Base-by-base conservation (phyloP, 2,329 filamentous ascomycete genomes). In the Penicillium sp. region DNA sequence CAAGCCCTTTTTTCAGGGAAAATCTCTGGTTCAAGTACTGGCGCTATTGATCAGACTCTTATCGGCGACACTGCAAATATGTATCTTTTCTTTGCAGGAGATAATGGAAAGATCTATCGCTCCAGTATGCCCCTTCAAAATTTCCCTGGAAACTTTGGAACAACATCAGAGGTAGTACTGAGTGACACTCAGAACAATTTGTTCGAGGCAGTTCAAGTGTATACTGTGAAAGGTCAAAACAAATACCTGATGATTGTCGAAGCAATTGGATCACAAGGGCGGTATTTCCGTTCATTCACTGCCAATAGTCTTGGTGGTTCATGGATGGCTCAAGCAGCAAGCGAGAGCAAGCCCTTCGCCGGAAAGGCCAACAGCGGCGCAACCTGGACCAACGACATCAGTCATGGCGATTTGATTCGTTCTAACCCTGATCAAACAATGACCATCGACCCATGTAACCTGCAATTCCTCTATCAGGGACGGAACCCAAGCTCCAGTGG, bases 181-280 rank as follows among this genome's bases (percentile, higher is more conserved):
- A 79, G 70, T 63, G 84, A 85, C 66, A 71, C 75, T 2, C 72
- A 51, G 10, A 76, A 81, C 65, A 82, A 84, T 63, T 75, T 88
- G 2, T 87, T 87, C 67, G 85, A 88, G 63, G 84, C 84, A 0
- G 83, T 86, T 0, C 80, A 87, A 61, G 85, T 88, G 37, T 88
- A 88, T 72, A 85, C 78, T 2, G 61, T 87, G 51, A 39, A 76
- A 26, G 81, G 80, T 23, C 74, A 79, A 59, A 75, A 74, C 56
- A 70, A 79, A 56, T 88, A 87, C 68, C 79, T 88, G 49, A 87
- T 88, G 82, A 79, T 88, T n/a, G 83, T 88, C 27, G 85, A 88
- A 68, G 75, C 82, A 0, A 80, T 82, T 36, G 84, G 85, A 1
- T 30, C 68, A 0, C 70, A 76, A 26, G 84, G 84, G 1, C 78